A percentile compares a stretch with the other conserved stretches of the same genome.
Evolutionary conservation across 495 filamentous ascomycete species (phyloP).

Genomic region (Penicillium coffeae): DNA sequence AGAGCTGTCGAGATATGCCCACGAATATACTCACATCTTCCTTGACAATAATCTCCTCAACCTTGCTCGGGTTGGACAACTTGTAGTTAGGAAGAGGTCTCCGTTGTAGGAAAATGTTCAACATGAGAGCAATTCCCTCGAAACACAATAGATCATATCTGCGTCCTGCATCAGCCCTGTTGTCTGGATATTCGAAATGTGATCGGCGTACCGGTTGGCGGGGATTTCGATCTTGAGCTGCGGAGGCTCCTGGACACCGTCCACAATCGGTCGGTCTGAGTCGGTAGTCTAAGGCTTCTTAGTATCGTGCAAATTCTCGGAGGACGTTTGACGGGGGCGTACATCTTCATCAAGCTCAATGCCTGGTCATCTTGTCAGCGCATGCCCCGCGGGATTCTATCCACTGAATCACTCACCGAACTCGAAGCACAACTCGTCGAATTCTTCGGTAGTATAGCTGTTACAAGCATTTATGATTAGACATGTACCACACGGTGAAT

Average conservation of each 20-base stretch:
- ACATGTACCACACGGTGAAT: neutral
- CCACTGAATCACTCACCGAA: constrained; percentile 59
- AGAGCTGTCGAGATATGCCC: neutral
- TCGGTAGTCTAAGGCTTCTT: constrained; percentile 59
- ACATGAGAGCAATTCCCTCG: constrained; percentile 91
- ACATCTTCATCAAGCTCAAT: constrained; percentile 97
- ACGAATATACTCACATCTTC: constrained; percentile 53
- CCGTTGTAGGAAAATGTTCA: constrained; percentile 88
- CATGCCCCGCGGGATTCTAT: constrained; percentile 24
- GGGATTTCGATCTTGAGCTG: constrained; percentile 99
- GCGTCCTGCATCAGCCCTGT: constrained; percentile 19
- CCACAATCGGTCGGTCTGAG: constrained; percentile 64
- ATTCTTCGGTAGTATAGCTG: constrained; percentile 87
- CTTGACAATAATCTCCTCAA: constrained; percentile 74
- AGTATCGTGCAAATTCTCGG: constrained; percentile 5
- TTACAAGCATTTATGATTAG: constrained; percentile 9
- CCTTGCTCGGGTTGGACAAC: constrained; percentile 67
- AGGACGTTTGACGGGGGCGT: constrained; percentile 12
- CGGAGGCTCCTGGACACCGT: constrained; percentile 79
- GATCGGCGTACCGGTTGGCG: constrained; percentile 66
- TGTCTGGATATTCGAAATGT: neutral
- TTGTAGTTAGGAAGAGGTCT: constrained; percentile 71
- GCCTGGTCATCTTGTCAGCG: constrained; percentile 46
- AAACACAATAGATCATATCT: constrained; percentile 99
- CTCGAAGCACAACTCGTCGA: constrained; percentile 97